Percentiles rank a stretch among this genome's conserved stretches.
Evolutionary conservation across 2,329 filamentous ascomycete species (phyloP).

Genomic region (Aspergillus puulaauensis): DNA sequence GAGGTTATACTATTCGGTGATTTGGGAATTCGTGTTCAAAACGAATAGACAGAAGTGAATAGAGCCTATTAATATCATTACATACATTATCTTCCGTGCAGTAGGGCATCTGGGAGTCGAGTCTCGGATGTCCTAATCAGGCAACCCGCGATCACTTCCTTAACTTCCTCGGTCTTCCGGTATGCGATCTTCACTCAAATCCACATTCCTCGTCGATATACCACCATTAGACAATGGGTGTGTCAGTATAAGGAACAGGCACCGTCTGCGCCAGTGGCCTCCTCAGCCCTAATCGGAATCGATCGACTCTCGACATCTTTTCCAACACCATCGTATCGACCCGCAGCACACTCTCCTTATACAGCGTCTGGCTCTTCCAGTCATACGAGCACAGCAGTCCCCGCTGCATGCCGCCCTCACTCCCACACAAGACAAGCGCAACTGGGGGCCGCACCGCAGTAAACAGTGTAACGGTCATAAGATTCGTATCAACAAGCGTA

Average conservation of each 20-base stretch:
- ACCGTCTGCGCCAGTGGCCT: not conserved
- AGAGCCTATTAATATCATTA: no score
- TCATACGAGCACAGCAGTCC: slow-evolving; percentile 49
- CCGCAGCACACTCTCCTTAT: slow-evolving; percentile 46
- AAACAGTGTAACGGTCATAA: slow-evolving; percentile 47
- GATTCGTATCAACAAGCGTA: slow-evolving; percentile 44
- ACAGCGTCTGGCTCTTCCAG: slow-evolving; percentile 41
- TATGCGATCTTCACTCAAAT: fast-evolving
- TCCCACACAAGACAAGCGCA: slow-evolving; percentile 45
- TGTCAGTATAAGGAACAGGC: not conserved
- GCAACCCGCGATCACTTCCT: no score
- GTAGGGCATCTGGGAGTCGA: no score
- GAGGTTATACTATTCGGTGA: slow-evolving; percentile 39
- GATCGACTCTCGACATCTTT: slow-evolving; percentile 30
- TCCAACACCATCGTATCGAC: slow-evolving; percentile 41
- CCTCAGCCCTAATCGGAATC: slow-evolving; percentile 33
- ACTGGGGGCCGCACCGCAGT: slow-evolving; percentile 40
- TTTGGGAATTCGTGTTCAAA: not conserved
- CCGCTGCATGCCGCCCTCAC: slow-evolving; percentile 49
- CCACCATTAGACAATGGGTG: no score
- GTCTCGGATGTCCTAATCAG: no score
- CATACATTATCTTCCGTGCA: no score
- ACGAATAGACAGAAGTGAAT: no score
- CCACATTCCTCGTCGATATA: no score
- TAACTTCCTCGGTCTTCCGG: no score